phyloP scores from a whole-genome alignment of 2,329 filamentous ascomycete species.

The Monilinia fructicola region DNA sequence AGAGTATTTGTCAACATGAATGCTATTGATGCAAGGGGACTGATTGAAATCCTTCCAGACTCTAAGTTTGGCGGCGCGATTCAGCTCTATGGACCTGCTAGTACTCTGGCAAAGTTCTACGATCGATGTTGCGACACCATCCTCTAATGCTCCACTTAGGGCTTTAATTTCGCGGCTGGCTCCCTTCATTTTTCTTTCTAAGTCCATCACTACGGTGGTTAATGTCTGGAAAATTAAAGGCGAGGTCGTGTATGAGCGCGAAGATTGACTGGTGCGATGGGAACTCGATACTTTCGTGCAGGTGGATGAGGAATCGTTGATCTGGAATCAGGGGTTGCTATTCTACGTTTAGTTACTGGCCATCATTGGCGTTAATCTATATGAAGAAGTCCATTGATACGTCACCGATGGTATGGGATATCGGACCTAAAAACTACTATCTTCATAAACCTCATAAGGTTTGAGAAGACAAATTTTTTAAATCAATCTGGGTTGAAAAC shows the following conservation, averaged over 20 bases:
- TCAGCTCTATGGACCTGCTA: not conserved
- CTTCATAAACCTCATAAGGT: not conserved
- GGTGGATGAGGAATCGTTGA: not conserved
- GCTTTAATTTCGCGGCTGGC: not conserved
- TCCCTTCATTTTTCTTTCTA: not conserved
- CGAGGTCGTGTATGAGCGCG: not conserved
- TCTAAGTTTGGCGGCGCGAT: not conserved
- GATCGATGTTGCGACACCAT: not conserved
- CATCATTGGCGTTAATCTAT: not conserved
- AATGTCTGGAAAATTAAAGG: not conserved
- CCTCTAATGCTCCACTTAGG: not conserved
- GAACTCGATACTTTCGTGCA: not conserved
- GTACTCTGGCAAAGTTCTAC: not conserved
- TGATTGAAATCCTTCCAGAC: not conserved
- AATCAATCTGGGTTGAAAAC: not conserved
- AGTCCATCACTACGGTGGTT: not conserved
- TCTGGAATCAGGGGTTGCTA: not conserved
- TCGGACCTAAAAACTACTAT: not conserved
- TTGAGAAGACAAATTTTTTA: not conserved
- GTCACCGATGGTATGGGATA: not conserved
- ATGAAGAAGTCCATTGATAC: not conserved
- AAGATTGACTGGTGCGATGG: not conserved
- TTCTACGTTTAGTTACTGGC: not conserved
- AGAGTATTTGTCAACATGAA: not conserved
- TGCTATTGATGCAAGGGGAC: not conserved